Conservation (phyloP, 148 eudicot species). For the Chenopodium formosanum region DNA sequence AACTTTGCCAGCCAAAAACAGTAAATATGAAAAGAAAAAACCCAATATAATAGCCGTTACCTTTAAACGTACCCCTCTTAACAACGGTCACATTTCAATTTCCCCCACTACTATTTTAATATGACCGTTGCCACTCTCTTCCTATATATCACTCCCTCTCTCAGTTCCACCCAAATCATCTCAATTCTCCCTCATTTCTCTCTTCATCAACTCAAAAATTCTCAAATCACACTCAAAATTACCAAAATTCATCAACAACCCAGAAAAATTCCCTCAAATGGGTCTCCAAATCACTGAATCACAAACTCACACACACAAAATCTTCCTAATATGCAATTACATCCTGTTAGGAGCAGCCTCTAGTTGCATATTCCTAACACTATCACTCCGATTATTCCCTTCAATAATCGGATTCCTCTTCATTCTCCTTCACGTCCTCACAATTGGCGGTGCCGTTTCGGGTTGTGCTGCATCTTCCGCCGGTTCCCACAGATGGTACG, state of each 20-base stretch:
- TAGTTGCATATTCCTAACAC: slow-evolving; percentile 39
- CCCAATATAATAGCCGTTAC: slow-evolving; percentile 13
- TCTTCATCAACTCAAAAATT: background rate
- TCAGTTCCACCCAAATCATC: background rate
- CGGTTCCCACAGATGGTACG: slow-evolving; percentile 35
- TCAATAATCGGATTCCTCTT: slow-evolving; percentile 26
- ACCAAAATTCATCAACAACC: background rate
- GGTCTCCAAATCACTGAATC: slow-evolving; percentile 12
- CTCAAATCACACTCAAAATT: background rate
- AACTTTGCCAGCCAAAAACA: background rate
- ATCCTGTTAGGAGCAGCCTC: slow-evolving; percentile 34
- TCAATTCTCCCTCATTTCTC: background rate
- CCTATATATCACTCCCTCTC: background rate
- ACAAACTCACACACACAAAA: slow-evolving; percentile 23
- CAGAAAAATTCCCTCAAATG: slow-evolving; percentile 14
- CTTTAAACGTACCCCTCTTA: background rate
- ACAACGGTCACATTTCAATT: slow-evolving; percentile 25
- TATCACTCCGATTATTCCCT: slow-evolving; percentile 37
- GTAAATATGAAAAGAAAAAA: background rate
- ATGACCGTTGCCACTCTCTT: slow-evolving; percentile 23
- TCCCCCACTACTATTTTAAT: background rate
- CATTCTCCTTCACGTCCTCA: slow-evolving; percentile 45
- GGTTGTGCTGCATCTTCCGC: slow-evolving; percentile 34
- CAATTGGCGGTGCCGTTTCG: slow-evolving; percentile 42
- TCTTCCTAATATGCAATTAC: slow-evolving; percentile 33